Evolutionary conservation across 495 filamentous ascomycete genomes (phyloP).

Genomic region (Neurospora sp.): DNA sequence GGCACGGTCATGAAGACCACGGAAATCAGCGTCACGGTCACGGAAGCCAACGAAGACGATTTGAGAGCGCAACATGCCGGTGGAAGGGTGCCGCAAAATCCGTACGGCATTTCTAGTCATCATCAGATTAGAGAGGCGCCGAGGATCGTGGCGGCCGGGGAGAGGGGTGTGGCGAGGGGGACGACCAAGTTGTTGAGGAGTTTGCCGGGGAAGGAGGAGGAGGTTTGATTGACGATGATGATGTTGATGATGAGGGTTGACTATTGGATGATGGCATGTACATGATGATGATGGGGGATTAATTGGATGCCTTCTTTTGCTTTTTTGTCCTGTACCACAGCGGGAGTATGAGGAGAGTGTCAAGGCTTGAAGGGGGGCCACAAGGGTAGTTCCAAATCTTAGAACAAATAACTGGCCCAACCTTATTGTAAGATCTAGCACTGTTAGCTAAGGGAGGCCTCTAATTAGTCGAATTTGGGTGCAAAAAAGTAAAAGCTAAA

Average conservation of each 20-base stretch:
- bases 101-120: background rate
- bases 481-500: too few relatives aligned
- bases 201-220: background rate
- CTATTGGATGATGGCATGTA: background rate
- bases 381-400: too few relatives aligned
- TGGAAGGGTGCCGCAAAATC: background rate
- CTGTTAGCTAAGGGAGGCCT: too few relatives aligned
- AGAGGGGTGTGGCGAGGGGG: background rate
- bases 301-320: background rate
- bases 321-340: background rate
- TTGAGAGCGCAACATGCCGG: background rate
- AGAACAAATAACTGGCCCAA: too few relatives aligned
- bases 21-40: conserved; percentile 18
- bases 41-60: background rate
- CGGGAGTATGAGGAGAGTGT: too few relatives aligned
- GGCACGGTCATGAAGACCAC: conserved; percentile 20
- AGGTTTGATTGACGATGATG: background rate
- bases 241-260: too few relatives aligned
- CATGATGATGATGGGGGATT: background rate
- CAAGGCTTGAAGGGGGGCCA: too few relatives aligned
- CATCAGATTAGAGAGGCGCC: background rate
- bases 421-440: too few relatives aligned
- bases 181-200: background rate
- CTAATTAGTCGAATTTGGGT: too few relatives aligned
- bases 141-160: background rate